A percentile compares a stretch with the other conserved stretches of the same genome.
phyloP scores from a whole-genome alignment of 306 rosid genomes.

The Begonia masoniana region DNA sequence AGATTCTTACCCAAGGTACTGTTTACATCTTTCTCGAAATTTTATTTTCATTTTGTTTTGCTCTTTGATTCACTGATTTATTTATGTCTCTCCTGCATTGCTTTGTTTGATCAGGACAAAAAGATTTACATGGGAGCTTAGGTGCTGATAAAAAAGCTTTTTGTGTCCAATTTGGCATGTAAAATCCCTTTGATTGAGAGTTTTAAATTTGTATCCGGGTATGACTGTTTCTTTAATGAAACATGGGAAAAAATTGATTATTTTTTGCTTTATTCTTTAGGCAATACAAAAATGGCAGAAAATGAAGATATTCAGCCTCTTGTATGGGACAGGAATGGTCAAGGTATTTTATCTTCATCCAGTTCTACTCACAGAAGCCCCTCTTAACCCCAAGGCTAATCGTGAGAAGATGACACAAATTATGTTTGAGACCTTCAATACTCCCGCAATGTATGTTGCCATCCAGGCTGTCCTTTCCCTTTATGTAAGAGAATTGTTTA shows the following conservation, averaged over 20 bases:
- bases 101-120: background rate
- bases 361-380: constrained; percentile 95
- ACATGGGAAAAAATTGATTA: background rate
- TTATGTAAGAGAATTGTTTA: constrained; percentile 37
- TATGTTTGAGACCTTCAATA: constrained; percentile 91
- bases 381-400: constrained; percentile 92
- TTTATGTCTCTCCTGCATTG: background rate
- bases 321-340: constrained; percentile 97
- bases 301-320: constrained; percentile 91
- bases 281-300: constrained; percentile 54
- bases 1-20: background rate
- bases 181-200: background rate
- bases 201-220: background rate
- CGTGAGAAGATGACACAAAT: constrained; percentile 96
- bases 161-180: background rate
- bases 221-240: too few species aligned
- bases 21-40: background rate
- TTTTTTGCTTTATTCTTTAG: constrained; percentile 19
- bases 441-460: constrained; percentile 97
- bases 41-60: background rate
- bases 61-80: too few species aligned
- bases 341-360: constrained; percentile 76
- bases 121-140: background rate
- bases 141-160: background rate
- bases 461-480: constrained; percentile 97